These are phyloP conservation scores for Aspergillus caelatus DNA, from an alignment of 2,329 filamentous ascomycete species.

Conservation along the genomic window DNA sequence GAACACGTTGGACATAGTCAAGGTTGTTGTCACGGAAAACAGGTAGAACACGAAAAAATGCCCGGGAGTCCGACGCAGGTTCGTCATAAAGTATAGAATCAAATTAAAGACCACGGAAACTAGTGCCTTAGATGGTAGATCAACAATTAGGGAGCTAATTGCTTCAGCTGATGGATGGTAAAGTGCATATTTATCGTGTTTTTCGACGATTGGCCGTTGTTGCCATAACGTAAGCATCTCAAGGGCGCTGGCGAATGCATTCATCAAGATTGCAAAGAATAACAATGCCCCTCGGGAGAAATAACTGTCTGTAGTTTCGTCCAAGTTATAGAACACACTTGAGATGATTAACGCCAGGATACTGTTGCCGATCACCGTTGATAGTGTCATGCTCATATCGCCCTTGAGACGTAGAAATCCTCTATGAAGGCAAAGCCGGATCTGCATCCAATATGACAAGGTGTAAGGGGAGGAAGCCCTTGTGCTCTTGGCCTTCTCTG, in stretches of 20 bases:
- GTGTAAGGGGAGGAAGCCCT: constrained; percentile 77
- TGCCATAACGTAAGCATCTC: constrained; percentile 84
- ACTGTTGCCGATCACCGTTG: constrained; percentile 66
- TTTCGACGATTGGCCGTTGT: constrained; percentile 89
- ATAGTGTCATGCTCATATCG: constrained; percentile 72
- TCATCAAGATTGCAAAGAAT: constrained; percentile 84
- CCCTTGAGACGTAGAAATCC: constrained; percentile 74
- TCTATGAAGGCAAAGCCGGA: constrained; percentile 76
- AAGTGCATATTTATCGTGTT: constrained; percentile 80
- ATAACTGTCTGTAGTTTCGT: constrained; percentile 68
- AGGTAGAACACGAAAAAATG: constrained; percentile 86
- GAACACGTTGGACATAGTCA: constrained; percentile 87
- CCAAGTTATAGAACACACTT: constrained; percentile 77
- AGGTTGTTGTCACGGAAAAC: constrained; percentile 70
- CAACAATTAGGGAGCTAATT: constrained; percentile 79
- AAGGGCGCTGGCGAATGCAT: constrained; percentile 75
- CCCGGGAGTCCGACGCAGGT: constrained; percentile 71
- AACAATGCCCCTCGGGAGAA: constrained; percentile 75
- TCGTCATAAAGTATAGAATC: constrained; percentile 83
- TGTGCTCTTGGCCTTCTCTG: constrained; percentile 44
- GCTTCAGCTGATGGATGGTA: constrained; percentile 93
- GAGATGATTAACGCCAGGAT: constrained; percentile 74
- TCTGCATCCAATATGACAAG: constrained; percentile 73
- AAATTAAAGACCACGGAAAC: constrained; percentile 77
- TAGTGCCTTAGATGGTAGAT: constrained; percentile 76